These are phyloP conservation scores for Hymenoscyphus fraxineus DNA, from an alignment of 2,329 filamentous ascomycete genomes.

Conservation along the genomic window DNA sequence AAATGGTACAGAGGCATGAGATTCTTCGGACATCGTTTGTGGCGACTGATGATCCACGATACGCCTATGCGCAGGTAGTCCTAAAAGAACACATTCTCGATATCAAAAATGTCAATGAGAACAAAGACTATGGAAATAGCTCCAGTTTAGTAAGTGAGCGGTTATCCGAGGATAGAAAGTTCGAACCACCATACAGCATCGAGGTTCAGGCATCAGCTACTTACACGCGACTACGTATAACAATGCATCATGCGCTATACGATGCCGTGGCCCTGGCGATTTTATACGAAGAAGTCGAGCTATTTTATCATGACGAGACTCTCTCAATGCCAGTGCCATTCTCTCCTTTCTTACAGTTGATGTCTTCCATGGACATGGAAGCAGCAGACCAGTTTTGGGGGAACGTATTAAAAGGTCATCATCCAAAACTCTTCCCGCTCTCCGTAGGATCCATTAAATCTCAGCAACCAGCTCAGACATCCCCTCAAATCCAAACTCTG, in stretches of 20 bases:
- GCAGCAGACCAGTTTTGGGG: slow-evolving; percentile 65
- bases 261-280: slow-evolving; percentile 74
- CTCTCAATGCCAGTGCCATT: slow-evolving; percentile 54
- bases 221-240: slow-evolving; percentile 23
- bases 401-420: slow-evolving; percentile 50
- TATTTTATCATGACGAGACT: slow-evolving; percentile 43
- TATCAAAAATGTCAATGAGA: slow-evolving; percentile 17
- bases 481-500: slow-evolving; percentile 15
- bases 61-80: slow-evolving; percentile 71
- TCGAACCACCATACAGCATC: slow-evolving; percentile 30
- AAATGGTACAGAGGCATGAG: slow-evolving; percentile 62
- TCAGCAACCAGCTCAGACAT: neutral
- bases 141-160: neutral
- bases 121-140: neutral
- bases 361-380: slow-evolving; percentile 46
- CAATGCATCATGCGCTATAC: slow-evolving; percentile 78
- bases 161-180: slow-evolving; percentile 4
- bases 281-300: slow-evolving; percentile 68
- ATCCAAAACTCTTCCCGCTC: neutral
- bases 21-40: slow-evolving; percentile 77
- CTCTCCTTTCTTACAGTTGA: slow-evolving; percentile 58
- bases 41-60: slow-evolving; percentile 54
- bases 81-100: slow-evolving; percentile 43
- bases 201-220: slow-evolving; percentile 12
- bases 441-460: slow-evolving; percentile 33